These are phyloP conservation scores for Fraxinus baroniana DNA, from an alignment of 305 asterid genomes.

Conservation along the genomic window DNA sequence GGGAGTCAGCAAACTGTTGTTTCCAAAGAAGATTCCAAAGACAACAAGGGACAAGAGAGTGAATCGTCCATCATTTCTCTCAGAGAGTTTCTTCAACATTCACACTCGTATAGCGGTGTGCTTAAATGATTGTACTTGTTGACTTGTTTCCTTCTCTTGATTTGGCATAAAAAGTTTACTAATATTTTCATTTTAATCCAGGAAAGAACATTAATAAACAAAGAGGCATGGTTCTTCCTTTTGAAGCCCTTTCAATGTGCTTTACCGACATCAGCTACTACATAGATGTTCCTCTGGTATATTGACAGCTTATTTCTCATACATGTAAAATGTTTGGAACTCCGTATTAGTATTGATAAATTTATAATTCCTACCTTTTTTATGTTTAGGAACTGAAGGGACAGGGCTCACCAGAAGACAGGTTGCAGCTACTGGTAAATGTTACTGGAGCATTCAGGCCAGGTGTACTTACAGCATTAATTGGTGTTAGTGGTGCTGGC, in stretches of 20 bases:
- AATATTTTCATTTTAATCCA: conserved; percentile 36
- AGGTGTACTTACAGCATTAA: conserved; percentile 80
- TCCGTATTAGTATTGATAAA: conserved; percentile 13
- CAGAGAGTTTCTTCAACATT: conserved; percentile 56
- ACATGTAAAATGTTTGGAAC: background rate
- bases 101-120: conserved; percentile 62
- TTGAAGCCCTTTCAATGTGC: conserved; percentile 72
- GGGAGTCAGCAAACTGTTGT: conserved; percentile 60
- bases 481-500: conserved; percentile 97
- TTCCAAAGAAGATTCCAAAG: conserved; percentile 30
- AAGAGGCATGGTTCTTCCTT: conserved; percentile 82
- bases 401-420: conserved; percentile 54
- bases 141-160: conserved; percentile 7
- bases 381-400: conserved; percentile 63
- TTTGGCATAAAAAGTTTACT: conserved; percentile 13
- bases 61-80: conserved; percentile 41
- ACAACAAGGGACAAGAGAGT: conserved; percentile 38
- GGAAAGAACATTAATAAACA: conserved; percentile 41
- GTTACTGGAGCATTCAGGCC: conserved; percentile 84
- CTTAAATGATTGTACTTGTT: conserved; percentile 20
- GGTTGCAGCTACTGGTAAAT: conserved; percentile 54
- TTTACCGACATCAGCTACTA: conserved; percentile 63
- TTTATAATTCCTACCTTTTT: conserved; percentile 13
- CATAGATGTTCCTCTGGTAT: conserved; percentile 70
- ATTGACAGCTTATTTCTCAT: background rate